Evolutionary conservation across 805 yeast genomes (phyloP).

Genomic region (Nakazawaea wyomingensis): DNA sequence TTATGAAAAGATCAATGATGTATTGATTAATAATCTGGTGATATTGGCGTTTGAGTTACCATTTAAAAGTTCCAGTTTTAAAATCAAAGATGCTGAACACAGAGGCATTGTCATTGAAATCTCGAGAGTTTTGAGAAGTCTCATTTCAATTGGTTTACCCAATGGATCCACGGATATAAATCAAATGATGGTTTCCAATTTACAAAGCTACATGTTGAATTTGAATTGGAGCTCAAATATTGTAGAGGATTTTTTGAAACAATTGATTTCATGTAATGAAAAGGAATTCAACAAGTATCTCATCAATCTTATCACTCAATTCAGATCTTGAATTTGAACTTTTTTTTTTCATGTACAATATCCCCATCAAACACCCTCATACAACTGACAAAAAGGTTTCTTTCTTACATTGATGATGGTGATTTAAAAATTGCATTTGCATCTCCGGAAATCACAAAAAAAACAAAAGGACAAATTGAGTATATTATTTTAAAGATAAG

Average conservation of each 20-base stretch:
- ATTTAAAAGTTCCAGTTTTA: conserved; percentile 61
- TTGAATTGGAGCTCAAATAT: conserved; percentile 54
- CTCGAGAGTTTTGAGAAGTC: conserved; percentile 60
- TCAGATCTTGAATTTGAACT: conserved; percentile 2
- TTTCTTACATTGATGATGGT: not conserved
- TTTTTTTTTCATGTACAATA: not conserved
- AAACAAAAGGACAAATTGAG: too few species aligned
- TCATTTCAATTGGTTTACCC: conserved; percentile 33
- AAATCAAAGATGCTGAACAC: conserved; percentile 74
- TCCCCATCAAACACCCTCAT: not conserved
- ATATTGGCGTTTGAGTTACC: conserved; percentile 73
- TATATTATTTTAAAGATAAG: too few species aligned
- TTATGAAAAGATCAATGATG: conserved; percentile 64
- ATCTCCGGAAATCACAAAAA: not conserved
- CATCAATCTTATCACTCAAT: conserved; percentile 24
- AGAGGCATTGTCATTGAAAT: conserved; percentile 72
- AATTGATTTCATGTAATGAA: conserved; percentile 48
- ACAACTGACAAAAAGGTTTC: too few species aligned
- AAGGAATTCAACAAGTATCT: conserved; percentile 72
- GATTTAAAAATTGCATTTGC: not conserved
- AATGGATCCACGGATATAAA: conserved; percentile 18
- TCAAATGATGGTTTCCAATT: conserved; percentile 25
- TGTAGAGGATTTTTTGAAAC: conserved; percentile 55
- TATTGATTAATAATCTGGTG: conserved; percentile 62
- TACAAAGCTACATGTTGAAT: conserved; percentile 39